phyloP scores from a whole-genome alignment of 345 rosid genomes.

The Ricinus communis region DNA sequence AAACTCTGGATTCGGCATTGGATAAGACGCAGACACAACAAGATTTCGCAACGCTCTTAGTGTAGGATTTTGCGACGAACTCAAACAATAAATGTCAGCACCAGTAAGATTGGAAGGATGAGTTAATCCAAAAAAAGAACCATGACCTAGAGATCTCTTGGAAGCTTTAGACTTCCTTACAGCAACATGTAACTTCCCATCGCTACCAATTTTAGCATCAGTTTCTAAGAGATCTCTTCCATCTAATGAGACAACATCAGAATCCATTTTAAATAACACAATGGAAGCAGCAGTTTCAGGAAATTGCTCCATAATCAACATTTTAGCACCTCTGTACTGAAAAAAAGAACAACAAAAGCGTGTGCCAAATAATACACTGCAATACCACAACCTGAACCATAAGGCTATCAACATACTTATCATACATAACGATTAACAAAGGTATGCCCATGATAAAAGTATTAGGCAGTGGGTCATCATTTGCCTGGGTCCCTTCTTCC shows the following conservation, averaged over 20 bases:
- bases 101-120: conserved; percentile 50
- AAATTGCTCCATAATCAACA: conserved; percentile 42
- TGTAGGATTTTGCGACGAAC: conserved; percentile 46
- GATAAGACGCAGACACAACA: conserved; percentile 62
- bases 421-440: conserved; percentile 34
- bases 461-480: conserved; percentile 30
- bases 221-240: conserved; percentile 44
- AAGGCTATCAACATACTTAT: conserved; percentile 20
- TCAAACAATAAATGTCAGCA: conserved; percentile 50
- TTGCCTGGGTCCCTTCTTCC: too few relatives aligned
- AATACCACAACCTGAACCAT: conserved; percentile 39
- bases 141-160: conserved; percentile 32
- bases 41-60: conserved; percentile 58
- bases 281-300: conserved; percentile 49
- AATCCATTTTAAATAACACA: conserved; percentile 46
- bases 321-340: conserved; percentile 46
- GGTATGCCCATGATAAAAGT: conserved; percentile 39
- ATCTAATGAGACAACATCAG: conserved; percentile 46
- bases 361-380: conserved; percentile 40
- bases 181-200: conserved; percentile 45
- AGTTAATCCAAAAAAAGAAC: conserved; percentile 37
- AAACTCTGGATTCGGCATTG: conserved; percentile 87
- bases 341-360: conserved; percentile 43
- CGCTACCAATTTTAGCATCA: conserved; percentile 41
- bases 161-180: conserved; percentile 48